Conservation (phyloP, 176 grass and related monocot genomes). For the Poa annua region DNA sequence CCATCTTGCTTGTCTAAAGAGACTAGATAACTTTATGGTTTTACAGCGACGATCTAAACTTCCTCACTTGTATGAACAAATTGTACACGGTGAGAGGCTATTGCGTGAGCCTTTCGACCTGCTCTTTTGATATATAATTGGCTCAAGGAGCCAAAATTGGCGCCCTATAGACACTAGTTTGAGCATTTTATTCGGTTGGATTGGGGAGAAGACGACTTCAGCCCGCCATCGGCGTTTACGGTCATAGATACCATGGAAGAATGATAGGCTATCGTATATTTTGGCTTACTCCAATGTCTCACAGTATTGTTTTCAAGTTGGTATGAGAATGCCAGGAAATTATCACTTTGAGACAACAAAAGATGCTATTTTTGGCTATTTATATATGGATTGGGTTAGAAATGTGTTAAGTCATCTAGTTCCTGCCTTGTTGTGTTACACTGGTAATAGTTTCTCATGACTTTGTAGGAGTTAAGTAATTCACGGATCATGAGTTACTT, state of each 20-base stretch:
- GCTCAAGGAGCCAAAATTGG: background rate
- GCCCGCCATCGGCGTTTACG: accelerated
- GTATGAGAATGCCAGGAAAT: background rate
- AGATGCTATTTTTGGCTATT: background rate
- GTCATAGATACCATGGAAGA: background rate
- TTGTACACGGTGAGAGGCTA: background rate
- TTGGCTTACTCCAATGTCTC: background rate
- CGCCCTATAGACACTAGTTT: background rate
- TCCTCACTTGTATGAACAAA: background rate
- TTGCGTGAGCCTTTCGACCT: background rate
- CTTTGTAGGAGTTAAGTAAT: background rate
- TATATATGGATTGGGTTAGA: background rate
- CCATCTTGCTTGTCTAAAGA: background rate
- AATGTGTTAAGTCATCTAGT: background rate
- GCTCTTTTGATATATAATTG: background rate
- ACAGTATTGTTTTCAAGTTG: background rate
- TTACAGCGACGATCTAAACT: background rate
- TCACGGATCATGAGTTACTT: background rate
- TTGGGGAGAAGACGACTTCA: background rate
- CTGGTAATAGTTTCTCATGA: background rate
- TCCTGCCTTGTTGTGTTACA: background rate
- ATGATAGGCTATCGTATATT: background rate
- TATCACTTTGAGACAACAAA: background rate
- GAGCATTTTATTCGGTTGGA: background rate
- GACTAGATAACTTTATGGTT: background rate